phyloP scores from a whole-genome alignment of 768 basidiomycete genomes.

The Boletellus emodensis region DNA sequence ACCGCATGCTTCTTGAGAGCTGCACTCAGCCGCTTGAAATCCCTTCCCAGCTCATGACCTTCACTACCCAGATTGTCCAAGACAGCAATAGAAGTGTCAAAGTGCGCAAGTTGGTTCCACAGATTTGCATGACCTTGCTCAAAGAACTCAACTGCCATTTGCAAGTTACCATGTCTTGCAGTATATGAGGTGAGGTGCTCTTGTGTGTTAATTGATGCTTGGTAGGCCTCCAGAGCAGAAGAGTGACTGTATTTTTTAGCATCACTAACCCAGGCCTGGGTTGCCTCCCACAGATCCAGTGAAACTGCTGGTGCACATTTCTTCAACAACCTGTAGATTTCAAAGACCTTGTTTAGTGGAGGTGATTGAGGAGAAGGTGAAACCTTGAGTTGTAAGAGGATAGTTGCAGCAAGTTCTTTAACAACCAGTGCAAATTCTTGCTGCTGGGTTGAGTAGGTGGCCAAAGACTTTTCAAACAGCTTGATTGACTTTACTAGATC shows the following conservation, averaged over 20 bases:
- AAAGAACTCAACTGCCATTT: neutral
- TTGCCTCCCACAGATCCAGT: neutral
- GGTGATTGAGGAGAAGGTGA: no score
- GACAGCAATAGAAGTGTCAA: neutral
- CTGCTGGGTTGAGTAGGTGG: neutral
- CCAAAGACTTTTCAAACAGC: neutral
- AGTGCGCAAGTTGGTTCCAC: neutral
- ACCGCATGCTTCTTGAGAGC: neutral
- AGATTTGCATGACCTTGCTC: neutral
- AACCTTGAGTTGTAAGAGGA: neutral
- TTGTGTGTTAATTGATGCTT: neutral
- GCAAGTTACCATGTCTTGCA: neutral
- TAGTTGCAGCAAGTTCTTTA: neutral
- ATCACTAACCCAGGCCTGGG: neutral
- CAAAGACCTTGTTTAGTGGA: neutral
- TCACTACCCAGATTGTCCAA: neutral
- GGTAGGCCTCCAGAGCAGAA: neutral
- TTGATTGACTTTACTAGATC: neutral
- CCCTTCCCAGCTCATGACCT: neutral
- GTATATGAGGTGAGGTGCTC: neutral
- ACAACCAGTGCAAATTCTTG: neutral
- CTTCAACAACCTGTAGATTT: neutral
- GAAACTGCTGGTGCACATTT: no score
- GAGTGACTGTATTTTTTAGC: neutral
- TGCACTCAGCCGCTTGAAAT: neutral